These are phyloP conservation scores for Boletus sp. DNA, from an alignment of 768 basidiomycete genomes.

Conservation along the genomic window DNA sequence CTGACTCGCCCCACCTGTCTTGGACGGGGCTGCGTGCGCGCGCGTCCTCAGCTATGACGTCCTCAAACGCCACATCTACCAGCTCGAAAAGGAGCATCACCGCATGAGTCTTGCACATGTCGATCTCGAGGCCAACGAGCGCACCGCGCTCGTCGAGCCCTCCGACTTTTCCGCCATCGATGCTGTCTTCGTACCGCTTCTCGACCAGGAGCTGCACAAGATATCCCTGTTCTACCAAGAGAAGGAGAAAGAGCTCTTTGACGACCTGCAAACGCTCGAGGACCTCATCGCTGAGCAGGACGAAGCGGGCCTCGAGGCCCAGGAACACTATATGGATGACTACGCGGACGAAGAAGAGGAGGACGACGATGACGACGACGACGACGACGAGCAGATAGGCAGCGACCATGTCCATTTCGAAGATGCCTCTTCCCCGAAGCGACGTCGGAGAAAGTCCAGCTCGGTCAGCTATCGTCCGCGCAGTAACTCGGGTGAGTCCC, in stretches of 20 bases:
- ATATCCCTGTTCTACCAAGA: constrained; percentile 72
- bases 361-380: constrained; percentile 59
- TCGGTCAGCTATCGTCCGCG: constrained; percentile 25
- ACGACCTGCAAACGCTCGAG: constrained; percentile 58
- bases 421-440: constrained; percentile 24
- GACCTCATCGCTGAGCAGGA: constrained; percentile 58
- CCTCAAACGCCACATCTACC: constrained; percentile 82
- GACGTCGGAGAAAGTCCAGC: constrained; percentile 37
- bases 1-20: background rate
- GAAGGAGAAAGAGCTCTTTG: constrained; percentile 70
- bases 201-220: constrained; percentile 83
- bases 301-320: constrained; percentile 48
- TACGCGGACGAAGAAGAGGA: constrained; percentile 51
- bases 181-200: constrained; percentile 61
- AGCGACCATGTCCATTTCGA: constrained; percentile 29
- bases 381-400: constrained; percentile 33
- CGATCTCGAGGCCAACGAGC: constrained; percentile 69
- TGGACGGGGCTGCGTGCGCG: too few species aligned
- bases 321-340: constrained; percentile 49
- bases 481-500: constrained; percentile 20
- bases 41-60: constrained; percentile 62
- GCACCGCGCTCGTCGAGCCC: constrained; percentile 49
- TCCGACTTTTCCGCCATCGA: constrained; percentile 43
- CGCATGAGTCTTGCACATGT: constrained; percentile 37
- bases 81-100: constrained; percentile 74